Conservation (phyloP, 352 stramenopile species). For the Pythium plurisporium region DNA sequence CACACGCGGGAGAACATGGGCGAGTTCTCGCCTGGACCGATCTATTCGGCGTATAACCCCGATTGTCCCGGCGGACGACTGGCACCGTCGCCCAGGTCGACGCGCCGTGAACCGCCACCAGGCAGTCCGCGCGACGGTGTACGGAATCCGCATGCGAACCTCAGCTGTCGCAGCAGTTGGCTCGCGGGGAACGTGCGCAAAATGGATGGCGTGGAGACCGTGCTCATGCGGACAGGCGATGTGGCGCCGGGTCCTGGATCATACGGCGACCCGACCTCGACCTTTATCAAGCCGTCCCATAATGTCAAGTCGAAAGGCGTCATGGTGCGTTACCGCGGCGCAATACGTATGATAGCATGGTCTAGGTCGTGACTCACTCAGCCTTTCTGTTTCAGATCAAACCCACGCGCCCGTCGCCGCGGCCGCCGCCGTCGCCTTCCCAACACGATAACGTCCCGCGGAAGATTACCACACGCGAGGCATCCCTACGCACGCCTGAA, state of each 20-base stretch:
- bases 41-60: slow-evolving; percentile 72
- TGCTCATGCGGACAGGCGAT: slow-evolving; percentile 69
- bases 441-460: slow-evolving; percentile 9
- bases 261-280: slow-evolving; percentile 65
- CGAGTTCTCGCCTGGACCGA: slow-evolving; percentile 80
- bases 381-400: slow-evolving; percentile 22
- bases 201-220: slow-evolving; percentile 61
- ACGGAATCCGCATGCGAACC: slow-evolving; percentile 69
- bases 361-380: too few species aligned
- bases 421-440: slow-evolving; percentile 4
- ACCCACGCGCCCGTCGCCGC: slow-evolving; percentile 21
- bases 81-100: slow-evolving; percentile 42
- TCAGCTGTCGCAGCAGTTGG: slow-evolving; percentile 77
- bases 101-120: slow-evolving; percentile 31
- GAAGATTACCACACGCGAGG: slow-evolving; percentile 10
- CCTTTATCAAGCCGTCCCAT: slow-evolving; percentile 69
- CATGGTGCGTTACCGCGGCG: slow-evolving; percentile 7
- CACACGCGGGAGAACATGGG: slow-evolving; percentile 84
- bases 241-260: slow-evolving; percentile 61
- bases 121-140: slow-evolving; percentile 34
- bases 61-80: slow-evolving; percentile 60
- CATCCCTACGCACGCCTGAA: slow-evolving; percentile 21
- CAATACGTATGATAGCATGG: too few species aligned
- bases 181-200: slow-evolving; percentile 77
- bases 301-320: slow-evolving; percentile 50